Percentiles rank a stretch among this genome's conserved stretches.
Conservation (phyloP, 371 early-diverging fungal genomes). For the Mortierella sp. region DNA sequence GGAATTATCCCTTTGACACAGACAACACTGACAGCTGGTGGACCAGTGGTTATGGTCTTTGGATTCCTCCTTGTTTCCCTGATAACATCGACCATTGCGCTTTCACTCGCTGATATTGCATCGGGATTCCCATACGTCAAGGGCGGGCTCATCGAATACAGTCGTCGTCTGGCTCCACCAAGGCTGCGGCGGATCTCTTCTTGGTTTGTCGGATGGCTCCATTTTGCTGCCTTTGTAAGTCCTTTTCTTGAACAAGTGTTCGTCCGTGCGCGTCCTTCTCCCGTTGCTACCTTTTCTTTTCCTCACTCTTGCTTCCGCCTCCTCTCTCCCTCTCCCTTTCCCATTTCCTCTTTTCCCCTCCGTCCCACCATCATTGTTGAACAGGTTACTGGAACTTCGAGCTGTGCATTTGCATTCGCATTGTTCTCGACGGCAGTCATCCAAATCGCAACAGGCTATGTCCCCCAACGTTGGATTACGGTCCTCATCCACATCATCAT, state of each 20-base stretch:
- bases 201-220: constrained; percentile 45
- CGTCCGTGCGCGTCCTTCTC: not conserved
- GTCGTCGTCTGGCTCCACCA: constrained; percentile 39
- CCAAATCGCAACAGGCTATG: constrained; percentile 20
- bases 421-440: constrained; percentile 27
- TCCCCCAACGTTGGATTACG: constrained; percentile 28
- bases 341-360: not conserved
- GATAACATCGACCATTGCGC: constrained; percentile 26
- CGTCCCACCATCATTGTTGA: too few relatives aligned
- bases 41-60: constrained; percentile 33
- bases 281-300: not conserved
- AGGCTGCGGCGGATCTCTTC: constrained; percentile 24
- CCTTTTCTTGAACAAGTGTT: not conserved
- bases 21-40: constrained; percentile 24
- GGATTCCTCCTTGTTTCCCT: constrained; percentile 29
- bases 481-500: constrained; percentile 32
- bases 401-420: constrained; percentile 40
- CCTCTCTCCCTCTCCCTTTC: too few relatives aligned
- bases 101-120: constrained; percentile 42
- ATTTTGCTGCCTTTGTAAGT: constrained; percentile 48
- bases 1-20: constrained; percentile 43
- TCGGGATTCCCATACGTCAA: constrained; percentile 38
- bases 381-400: constrained; percentile 26
- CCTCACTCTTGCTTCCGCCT: not conserved
- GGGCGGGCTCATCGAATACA: constrained; percentile 43